Percentiles rank a stretch among this genome's conserved stretches.
These are phyloP conservation scores for Mucor piriformis DNA, from an alignment of 371 early-diverging fungal species.

Conservation along the genomic window DNA sequence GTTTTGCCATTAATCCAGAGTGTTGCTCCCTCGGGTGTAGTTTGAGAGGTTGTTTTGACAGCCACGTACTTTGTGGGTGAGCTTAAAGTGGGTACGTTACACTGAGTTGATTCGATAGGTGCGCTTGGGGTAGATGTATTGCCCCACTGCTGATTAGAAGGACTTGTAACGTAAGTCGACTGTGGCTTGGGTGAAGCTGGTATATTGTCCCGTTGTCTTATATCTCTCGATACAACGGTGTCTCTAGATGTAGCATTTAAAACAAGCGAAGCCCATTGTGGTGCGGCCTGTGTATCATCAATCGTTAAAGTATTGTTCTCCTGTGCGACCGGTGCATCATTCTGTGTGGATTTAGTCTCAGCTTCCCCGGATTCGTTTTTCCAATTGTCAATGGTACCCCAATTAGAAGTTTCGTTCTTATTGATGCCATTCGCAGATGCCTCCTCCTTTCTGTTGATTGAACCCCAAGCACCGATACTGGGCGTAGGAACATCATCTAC, in stretches of 20 bases:
- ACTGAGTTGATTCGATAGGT: no score
- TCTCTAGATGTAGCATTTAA: neutral
- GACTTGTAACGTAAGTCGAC: no score
- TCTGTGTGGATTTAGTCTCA: neutral
- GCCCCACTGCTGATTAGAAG: no score
- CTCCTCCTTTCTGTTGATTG: neutral
- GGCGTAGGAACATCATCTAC: neutral
- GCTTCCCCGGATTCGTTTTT: neutral
- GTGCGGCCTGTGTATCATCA: neutral
- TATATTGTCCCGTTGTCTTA: no score
- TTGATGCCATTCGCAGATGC: neutral
- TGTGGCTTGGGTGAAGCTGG: no score
- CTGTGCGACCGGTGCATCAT: neutral
- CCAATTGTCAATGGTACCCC: neutral
- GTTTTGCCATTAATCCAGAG: neutral
- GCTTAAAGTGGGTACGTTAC: no score
- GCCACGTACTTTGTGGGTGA: no score
- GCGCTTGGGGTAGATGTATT: no score
- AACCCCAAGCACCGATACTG: constrained; percentile 1
- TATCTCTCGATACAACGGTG: no score
- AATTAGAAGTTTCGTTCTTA: neutral
- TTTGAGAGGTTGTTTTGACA: no score
- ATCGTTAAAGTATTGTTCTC: neutral
- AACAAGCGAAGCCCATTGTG: neutral
- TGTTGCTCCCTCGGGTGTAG: no score